Evolutionary conservation across 768 basidiomycete genomes (phyloP), one percentile per base, ranked within the genome.

Genomic region (Mycena amicta): DNA sequence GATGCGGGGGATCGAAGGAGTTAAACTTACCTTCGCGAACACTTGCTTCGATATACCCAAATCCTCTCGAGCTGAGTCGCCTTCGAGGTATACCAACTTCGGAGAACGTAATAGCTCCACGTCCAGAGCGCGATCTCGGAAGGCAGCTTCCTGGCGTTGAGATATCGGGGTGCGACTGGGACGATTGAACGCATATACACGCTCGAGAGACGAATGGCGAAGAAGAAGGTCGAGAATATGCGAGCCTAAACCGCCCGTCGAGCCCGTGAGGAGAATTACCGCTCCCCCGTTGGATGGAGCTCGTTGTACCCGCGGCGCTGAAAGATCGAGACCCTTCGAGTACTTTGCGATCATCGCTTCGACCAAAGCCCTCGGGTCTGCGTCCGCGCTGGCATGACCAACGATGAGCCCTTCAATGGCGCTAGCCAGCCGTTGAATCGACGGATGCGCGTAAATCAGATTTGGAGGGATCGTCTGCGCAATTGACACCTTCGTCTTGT

Each of bases 401-500:
- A 56, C 27, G 4, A 57, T 60, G 15, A 70, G 54, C 20, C 52
- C 47, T 12, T 62, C 53, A 49, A 74, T 65, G 54, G 70, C 71
- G 3, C 57, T 60, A 5, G 77, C 72, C 22, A 79, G 67, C 0
- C 37, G 63, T 25, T 66, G 47, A 46, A 78, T 63, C 0, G 72
- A 69, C 1, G 81, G 81, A 55, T 78, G 71, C 33, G 75, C 67
- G 57, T 81, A 85, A 22, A 85, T 67, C 18, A 79, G 59, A 47
- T 79, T 81, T 57, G 72, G 73, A 2, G 60, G 25, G 5, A 79
- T 53, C 0, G 28, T 62, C 29, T 62, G 47, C 2, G 56, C 63
- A 12, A 63, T n/a, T 1, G 60, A n/a, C 3, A 68, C 66, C n/a
- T n/a, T n/a, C n/a, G n/a, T n/a, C n/a, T n/a, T n/a, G n/a, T n/a